Conservation (phyloP, 148 eudicot genomes). For the Vaccinium macrocarpon region DNA sequence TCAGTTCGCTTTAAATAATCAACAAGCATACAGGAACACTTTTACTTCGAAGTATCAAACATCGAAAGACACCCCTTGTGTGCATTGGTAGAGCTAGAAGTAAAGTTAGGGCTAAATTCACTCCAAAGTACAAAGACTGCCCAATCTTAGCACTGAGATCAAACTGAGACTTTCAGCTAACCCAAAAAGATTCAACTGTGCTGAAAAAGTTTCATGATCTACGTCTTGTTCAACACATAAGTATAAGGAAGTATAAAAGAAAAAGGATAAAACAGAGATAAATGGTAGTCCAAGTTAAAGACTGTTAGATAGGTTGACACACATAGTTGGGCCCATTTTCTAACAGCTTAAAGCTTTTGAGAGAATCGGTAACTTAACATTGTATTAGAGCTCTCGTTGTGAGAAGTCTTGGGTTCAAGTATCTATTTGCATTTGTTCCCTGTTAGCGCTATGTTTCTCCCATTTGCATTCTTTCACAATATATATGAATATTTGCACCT, state of each 20-base stretch:
- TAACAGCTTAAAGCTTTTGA: too few relatives aligned
- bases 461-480: too few relatives aligned
- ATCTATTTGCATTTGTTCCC: too few relatives aligned
- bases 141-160: slow-evolving; percentile 2
- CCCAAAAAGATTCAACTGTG: not conserved
- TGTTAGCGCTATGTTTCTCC: too few relatives aligned
- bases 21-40: not conserved
- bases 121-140: not conserved
- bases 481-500: too few relatives aligned
- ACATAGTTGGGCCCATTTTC: too few relatives aligned
- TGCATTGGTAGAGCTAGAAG: not conserved
- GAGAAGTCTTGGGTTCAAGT: too few relatives aligned
- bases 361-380: too few relatives aligned
- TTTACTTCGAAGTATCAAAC: not conserved
- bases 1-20: not conserved
- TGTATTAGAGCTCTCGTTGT: too few relatives aligned
- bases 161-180: not conserved
- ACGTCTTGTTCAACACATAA: not conserved
- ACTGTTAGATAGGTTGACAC: not conserved
- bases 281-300: not conserved
- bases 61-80: not conserved
- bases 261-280: not conserved
- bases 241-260: not conserved
- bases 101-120: not conserved
- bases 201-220: not conserved